Evolutionary conservation across 1,284 basidiomycete species (phyloP), one percentile per base, ranked within the genome.

Genomic region (Sporisorium scitamineum): DNA sequence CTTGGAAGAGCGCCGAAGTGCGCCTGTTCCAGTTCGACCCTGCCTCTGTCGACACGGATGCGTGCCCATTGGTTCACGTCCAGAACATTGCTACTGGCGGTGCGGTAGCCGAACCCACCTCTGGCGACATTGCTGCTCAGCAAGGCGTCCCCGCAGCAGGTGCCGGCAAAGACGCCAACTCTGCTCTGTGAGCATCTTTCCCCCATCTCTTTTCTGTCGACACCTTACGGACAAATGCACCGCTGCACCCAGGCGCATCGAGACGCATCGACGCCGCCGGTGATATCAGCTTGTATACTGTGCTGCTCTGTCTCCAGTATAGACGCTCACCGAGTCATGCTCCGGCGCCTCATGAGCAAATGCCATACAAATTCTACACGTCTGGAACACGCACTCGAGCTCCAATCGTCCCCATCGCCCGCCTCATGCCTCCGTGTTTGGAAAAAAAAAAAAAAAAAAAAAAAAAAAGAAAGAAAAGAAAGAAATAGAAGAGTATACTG

Each of bases 101-200:
- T 27, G 79, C 73, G 0, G 62, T 69, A 16, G 70, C 68, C 29
- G 79, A 79, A 51, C 74, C 74, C 14, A 83, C 80, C 26, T 77
- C 73, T 5, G 70, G 76, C 31, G 80, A 82, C 37, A 76, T 79
- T 50, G 78, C 57, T 26, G 56, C 61, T 31, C 29, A 69, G 26
- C 41, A 59, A 13, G 67, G 61, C 44, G 57, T 70, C 20, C 22
- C 62, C 26, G 51, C 62, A 34, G 48, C 66, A 16, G 89, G 97
- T 52, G 92, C 97, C 1, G 64, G 54, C 55, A 59, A 59, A 37
- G 54, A 65, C 34, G 59, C 60, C 48, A 70, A 61, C 55, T 62
- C 70, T 66, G 70, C 75, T 70, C 67, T 69, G 76, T 76, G 65
- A 72, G 74, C 69, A 69, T 76, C 74, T 39, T 41, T 50, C 24